These are phyloP conservation scores for Guyanaporus albipodus DNA, from an alignment of 768 basidiomycete species.

Conservation along the genomic window DNA sequence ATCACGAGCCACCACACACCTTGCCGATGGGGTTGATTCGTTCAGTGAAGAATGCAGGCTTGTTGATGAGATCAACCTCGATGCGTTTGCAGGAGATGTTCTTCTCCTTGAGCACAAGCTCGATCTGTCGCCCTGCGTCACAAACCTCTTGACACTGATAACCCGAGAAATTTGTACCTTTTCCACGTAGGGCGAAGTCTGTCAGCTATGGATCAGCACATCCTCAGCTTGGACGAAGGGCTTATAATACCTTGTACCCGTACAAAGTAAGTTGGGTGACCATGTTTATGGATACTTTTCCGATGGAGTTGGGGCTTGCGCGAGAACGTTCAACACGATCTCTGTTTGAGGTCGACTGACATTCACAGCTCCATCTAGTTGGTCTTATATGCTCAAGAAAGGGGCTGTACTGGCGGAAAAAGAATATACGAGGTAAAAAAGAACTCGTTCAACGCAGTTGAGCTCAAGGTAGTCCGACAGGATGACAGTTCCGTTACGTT, in stretches of 20 bases:
- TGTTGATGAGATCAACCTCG: slow-evolving; percentile 55
- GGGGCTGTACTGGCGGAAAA: too few species aligned
- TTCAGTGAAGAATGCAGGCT: slow-evolving; percentile 62
- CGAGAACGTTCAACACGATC: too few species aligned
- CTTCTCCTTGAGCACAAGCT: slow-evolving; percentile 55
- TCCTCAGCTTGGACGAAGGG: neutral
- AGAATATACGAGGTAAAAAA: too few species aligned
- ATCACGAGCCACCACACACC: slow-evolving; percentile 31
- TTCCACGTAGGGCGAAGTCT: neutral
- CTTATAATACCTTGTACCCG: neutral
- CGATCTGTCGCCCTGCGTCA: slow-evolving; percentile 35
- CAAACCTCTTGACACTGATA: neutral
- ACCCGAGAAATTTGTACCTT: neutral
- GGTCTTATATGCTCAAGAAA: too few species aligned
- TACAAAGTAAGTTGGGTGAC: neutral
- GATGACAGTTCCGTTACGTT: too few species aligned
- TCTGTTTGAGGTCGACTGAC: too few species aligned
- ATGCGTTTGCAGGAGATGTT: slow-evolving; percentile 44
- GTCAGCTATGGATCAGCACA: neutral
- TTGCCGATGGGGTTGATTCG: slow-evolving; percentile 61
- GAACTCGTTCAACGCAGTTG: too few species aligned
- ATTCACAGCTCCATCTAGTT: too few species aligned
- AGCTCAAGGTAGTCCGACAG: too few species aligned
- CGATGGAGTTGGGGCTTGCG: too few species aligned
- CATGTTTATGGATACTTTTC: too few species aligned